Evolutionary conservation across 805 yeast genomes (phyloP).

Genomic region (Citeromyces nyonsensis): DNA sequence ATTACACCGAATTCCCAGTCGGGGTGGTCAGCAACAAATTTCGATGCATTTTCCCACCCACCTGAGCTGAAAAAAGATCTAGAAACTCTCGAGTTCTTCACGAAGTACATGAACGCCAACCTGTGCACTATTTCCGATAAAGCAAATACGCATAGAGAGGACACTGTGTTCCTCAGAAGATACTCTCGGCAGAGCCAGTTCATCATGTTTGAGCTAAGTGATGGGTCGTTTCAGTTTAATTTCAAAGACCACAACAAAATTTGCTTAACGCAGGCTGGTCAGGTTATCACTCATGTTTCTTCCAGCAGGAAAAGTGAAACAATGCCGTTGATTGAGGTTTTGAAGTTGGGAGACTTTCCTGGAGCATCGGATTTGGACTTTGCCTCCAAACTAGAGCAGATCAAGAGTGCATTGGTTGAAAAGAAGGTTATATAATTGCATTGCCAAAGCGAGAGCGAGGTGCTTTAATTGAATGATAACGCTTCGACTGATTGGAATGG

Average conservation of each 20-base stretch:
- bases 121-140: conserved; percentile 66
- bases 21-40: conserved; percentile 41
- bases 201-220: conserved; percentile 87
- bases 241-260: conserved; percentile 91
- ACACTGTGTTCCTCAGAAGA: conserved; percentile 65
- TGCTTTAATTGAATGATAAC: no score
- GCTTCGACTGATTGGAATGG: no score
- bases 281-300: conserved; percentile 66
- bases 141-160: conserved; percentile 27
- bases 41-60: conserved; percentile 25
- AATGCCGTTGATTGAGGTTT: conserved; percentile 31
- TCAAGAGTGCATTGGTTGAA: conserved; percentile 50
- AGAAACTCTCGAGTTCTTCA: conserved; percentile 77
- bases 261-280: conserved; percentile 64
- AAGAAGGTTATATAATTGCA: conserved; percentile 7
- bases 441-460: no score
- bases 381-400: conserved; percentile 33
- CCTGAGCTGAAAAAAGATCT: conserved; percentile 46
- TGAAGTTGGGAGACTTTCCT: conserved; percentile 24
- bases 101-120: conserved; percentile 84
- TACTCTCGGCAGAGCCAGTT: conserved; percentile 67
- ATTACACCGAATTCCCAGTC: conserved; percentile 28
- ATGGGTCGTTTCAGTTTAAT: conserved; percentile 87
- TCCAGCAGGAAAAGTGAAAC: conserved; percentile 63
- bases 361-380: conserved; percentile 28